Conservation (phyloP, 257 asterid genomes). For the Solanum pennellii region DNA sequence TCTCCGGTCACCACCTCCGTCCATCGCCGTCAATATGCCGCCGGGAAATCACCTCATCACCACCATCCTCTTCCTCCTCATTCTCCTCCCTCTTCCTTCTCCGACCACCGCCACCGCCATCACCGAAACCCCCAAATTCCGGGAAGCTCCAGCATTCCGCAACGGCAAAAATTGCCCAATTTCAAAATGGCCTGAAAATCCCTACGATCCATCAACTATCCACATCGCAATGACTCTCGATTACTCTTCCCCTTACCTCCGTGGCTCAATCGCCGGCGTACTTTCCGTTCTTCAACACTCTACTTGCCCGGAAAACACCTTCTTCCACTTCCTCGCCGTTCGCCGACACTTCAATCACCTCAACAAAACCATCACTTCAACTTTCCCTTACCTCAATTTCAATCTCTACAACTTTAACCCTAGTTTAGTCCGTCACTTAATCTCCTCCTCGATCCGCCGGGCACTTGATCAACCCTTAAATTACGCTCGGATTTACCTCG, state of each 20-base stretch:
- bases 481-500: conserved; percentile 85
- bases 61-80: conserved; percentile 3
- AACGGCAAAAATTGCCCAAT: conserved; percentile 49
- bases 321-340: conserved; percentile 67
- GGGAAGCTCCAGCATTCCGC: conserved; percentile 83
- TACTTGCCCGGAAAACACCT: conserved; percentile 71
- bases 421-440: conserved; percentile 46
- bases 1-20: neutral
- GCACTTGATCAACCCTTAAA: conserved; percentile 89
- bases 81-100: neutral
- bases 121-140: conserved; percentile 39
- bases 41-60: conserved; percentile 2
- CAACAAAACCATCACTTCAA: conserved; percentile 40
- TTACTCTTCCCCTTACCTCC: conserved; percentile 81
- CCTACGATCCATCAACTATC: conserved; percentile 29
- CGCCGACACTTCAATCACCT: conserved; percentile 42
- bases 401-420: conserved; percentile 65
- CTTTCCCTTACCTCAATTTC: conserved; percentile 77
- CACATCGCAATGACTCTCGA: conserved; percentile 89
- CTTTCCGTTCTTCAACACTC: conserved; percentile 87
- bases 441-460: conserved; percentile 77
- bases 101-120: neutral
- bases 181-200: conserved; percentile 13
- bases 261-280: conserved; percentile 83
- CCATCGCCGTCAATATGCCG: conserved; percentile 5